Conservation (phyloP, 352 stramenopile species). For the Thalassiosira hispida region DNA sequence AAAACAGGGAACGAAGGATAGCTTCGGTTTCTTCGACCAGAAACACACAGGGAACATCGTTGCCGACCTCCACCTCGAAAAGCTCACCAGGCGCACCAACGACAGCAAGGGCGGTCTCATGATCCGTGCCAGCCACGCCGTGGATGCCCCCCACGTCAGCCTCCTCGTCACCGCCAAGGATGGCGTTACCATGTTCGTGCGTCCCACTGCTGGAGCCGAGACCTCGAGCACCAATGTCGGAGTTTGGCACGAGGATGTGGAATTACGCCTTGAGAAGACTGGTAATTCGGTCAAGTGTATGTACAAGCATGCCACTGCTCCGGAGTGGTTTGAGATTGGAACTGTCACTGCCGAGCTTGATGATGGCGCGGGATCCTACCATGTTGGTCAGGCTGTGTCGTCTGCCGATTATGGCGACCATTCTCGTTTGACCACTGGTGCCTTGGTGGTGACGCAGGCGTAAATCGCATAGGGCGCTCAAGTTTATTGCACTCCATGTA, state of each 20-base stretch:
- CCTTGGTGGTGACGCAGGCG: neutral
- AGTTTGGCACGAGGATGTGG: constrained; percentile 27
- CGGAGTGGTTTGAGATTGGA: constrained; percentile 33
- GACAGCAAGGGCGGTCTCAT: constrained; percentile 37
- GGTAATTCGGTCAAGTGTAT: constrained; percentile 13
- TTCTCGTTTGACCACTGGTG: constrained; percentile 9
- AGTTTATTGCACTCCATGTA: too few relatives aligned
- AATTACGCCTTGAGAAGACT: constrained; percentile 24
- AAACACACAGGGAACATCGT: constrained; percentile 23
- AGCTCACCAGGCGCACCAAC: constrained; percentile 5
- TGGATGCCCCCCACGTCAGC: constrained; percentile 19
- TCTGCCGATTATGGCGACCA: constrained; percentile 17
- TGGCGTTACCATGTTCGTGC: constrained; percentile 33
- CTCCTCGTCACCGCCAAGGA: constrained; percentile 16
- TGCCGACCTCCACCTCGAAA: constrained; percentile 26
- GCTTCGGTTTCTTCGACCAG: constrained; percentile 28
- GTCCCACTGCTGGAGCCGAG: neutral
- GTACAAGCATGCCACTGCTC: constrained; percentile 27
- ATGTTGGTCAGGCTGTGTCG: constrained; percentile 33
- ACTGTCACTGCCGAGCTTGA: constrained; percentile 11
- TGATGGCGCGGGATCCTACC: neutral
- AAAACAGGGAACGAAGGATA: constrained; percentile 28
- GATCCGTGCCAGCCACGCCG: constrained; percentile 24
- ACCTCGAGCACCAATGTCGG: constrained; percentile 27
- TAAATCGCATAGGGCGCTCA: too few relatives aligned